phyloP scores from a whole-genome alignment of 2,329 filamentous ascomycete species.

The Alternaria infectoria region DNA sequence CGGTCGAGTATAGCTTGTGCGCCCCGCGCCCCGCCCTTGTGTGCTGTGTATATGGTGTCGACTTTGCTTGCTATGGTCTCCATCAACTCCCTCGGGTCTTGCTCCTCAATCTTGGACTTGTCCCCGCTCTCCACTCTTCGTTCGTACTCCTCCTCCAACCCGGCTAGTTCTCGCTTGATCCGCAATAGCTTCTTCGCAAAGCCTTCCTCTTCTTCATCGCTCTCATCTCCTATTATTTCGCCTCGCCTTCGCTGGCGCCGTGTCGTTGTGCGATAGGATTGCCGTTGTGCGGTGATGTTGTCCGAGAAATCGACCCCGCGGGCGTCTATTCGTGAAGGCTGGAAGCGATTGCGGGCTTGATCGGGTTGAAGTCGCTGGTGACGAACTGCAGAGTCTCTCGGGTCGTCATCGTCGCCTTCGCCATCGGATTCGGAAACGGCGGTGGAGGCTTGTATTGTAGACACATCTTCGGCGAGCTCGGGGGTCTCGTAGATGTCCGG shows the following conservation, averaged over 20 bases:
- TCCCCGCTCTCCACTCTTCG: constrained; percentile 55
- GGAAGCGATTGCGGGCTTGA: constrained; percentile 80
- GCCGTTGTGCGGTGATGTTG: constrained; percentile 76
- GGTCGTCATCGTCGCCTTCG: constrained; percentile 57
- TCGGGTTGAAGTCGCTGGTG: constrained; percentile 77
- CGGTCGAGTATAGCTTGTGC: constrained; percentile 45
- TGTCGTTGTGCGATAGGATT: constrained; percentile 79
- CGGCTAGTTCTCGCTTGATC: constrained; percentile 81
- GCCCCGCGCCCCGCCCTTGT: constrained; percentile 43
- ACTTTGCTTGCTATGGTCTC: constrained; percentile 72
- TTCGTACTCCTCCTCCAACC: constrained; percentile 62
- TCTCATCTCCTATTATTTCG: constrained; percentile 72
- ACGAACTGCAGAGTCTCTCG: constrained; percentile 63
- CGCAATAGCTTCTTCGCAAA: constrained; percentile 81
- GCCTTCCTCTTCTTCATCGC: constrained; percentile 71
- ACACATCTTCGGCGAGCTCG: constrained; percentile 87
- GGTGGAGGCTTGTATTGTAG: constrained; percentile 68
- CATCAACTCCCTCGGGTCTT: constrained; percentile 63
- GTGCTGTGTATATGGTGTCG: constrained; percentile 64
- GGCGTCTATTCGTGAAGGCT: constrained; percentile 76
- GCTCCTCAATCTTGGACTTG: constrained; percentile 46
- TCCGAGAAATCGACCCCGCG: constrained; percentile 87
- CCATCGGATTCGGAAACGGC: constrained; percentile 57
- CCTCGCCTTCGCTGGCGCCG: constrained; percentile 68
- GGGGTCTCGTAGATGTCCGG: constrained; percentile 98